Evolutionary conservation across 2,329 filamentous ascomycete genomes (phyloP), one percentile per base, ranked within the genome.

Genomic region (Phyllachora maydis): DNA sequence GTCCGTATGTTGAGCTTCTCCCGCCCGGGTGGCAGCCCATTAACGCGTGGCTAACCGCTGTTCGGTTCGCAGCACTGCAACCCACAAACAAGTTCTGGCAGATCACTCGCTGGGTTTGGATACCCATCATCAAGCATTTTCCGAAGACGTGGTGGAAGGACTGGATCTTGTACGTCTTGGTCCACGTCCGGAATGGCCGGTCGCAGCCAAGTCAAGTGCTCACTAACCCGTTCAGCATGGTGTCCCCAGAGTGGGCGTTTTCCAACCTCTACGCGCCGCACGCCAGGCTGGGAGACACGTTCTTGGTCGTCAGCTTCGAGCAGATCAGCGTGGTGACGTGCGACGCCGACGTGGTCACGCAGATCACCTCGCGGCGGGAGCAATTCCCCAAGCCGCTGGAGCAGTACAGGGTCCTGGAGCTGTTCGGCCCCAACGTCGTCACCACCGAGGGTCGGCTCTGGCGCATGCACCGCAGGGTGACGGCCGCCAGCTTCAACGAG

Each of bases 401-500:
- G 28, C 46, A 61, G 25, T 77, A 77, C 36, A 43, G 42, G 11
- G 50, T 63, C 9, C 47, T 77, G 15, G 56, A 67, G 22, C 49
- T 74, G 12, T 83, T 73, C 39, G 76, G 77, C 17, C 56, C 65
- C 26, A 85, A 78, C 39, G 59, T 83, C 2, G 46, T 83, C 12
- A 66, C 65, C 0, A 67, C 70, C 3, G 76, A 83, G 42, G 75
- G 75, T 2, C 40, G 52, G 1, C 46, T 60, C 14, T 85, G 75
- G 77, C 67, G 68, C 16, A 57, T 64, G 45, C 76, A 85, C 41
- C 63, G 76, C 30, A 79, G 75, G 45, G 59, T 70, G 20, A 73
- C 68, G 1, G 64, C 69, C 14, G 66, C 74, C 1, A 65, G 65
- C 4, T 83, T 85, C 44, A 78, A 72, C 27, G 77, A 85, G 49